Conservation (phyloP, 352 stramenopile genomes). For the Phytophthora lateralis region DNA sequence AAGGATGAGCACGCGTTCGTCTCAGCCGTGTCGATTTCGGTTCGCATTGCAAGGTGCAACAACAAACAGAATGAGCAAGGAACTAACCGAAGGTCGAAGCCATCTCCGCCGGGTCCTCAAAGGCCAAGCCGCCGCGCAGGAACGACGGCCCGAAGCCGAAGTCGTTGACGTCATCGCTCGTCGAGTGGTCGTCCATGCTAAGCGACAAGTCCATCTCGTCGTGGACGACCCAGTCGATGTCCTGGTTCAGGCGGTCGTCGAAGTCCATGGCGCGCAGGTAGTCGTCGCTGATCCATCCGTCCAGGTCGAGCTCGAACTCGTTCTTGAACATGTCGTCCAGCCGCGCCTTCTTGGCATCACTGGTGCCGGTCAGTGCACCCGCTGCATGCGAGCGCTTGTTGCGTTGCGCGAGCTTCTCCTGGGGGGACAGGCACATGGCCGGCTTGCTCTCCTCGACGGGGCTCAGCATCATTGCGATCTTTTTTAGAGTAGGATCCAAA, state of each 20-base stretch:
- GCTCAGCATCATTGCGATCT: slow-evolving; percentile 38
- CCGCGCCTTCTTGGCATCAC: slow-evolving; percentile 38
- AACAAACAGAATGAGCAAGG: slow-evolving; percentile 51
- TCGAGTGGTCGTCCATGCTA: slow-evolving; percentile 48
- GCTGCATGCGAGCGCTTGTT: slow-evolving; percentile 46
- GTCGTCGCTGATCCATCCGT: slow-evolving; percentile 83
- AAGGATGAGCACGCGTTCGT: slow-evolving; percentile 49
- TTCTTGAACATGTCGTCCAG: slow-evolving; percentile 41
- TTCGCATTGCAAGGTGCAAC: slow-evolving; percentile 33
- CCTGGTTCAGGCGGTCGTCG: slow-evolving; percentile 75
- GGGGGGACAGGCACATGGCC: slow-evolving; percentile 68
- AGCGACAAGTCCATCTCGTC: slow-evolving; percentile 71
- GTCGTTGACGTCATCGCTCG: slow-evolving; percentile 55
- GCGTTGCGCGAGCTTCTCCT: slow-evolving; percentile 70
- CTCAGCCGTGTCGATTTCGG: slow-evolving; percentile 36
- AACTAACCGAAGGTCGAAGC: slow-evolving; percentile 80
- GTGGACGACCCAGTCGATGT: slow-evolving; percentile 83
- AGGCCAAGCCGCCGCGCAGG: slow-evolving; percentile 53
- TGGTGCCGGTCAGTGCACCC: slow-evolving; percentile 12
- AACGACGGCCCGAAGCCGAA: slow-evolving; percentile 70
- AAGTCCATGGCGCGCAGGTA: slow-evolving; percentile 77
- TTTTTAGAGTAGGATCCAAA: slow-evolving; percentile 16
- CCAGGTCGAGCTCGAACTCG: slow-evolving; percentile 49
- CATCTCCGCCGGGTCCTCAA: slow-evolving; percentile 59
- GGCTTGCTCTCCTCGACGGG: slow-evolving; percentile 53